Evolutionary conservation across 2,329 filamentous ascomycete genomes (phyloP), one percentile per base, ranked within the genome.

Genomic region (Emmonsia crescens): DNA sequence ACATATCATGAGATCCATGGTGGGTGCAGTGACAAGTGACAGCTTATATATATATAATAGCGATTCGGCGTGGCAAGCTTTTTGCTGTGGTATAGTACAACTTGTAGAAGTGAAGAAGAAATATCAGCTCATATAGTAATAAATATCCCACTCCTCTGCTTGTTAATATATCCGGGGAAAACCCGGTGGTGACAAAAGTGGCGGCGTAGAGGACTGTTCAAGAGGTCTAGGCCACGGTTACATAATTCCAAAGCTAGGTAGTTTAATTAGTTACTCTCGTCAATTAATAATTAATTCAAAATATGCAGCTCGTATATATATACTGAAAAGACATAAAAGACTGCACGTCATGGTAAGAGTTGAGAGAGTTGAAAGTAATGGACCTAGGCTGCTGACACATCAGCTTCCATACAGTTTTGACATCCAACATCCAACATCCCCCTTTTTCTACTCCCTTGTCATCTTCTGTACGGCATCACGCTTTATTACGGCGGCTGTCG

Each of bases 1-100:
- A 57, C 70, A 71, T 62, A 71, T 68, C 46, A 66, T 40, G 27
- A 71, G 64, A 57, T 71, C 70, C 51, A 66, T 59, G 19, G 60
- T 33, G 24, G 24, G n/a, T n/a, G n/a, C n/a, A n/a, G n/a, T n/a
- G n/a, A n/a, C n/a, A n/a, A n/a, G n/a, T n/a, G n/a, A n/a, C n/a
- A n/a, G n/a, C n/a, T n/a, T 38, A 3, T 16, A 21, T n/a, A 21
- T 1, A 29, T n/a, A 46, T 12, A 21, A 24, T 16, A 36, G 29
- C 29, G 19, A 52, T 33, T 52, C 19, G 19, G 31, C 5, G 49
- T 21, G 27, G 12, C 48, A 31, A 19, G 29, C 19, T 36, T n/a
- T 54, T 19, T 31, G 16, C 27, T 36, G 29, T n/a, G 9, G 29
- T 9, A 31, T 52, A n/a, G 3, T 51, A 10, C 16, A 31, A 51